Evolutionary conservation across 2,329 filamentous ascomycete species (phyloP), one percentile per base, ranked within the genome.

Genomic region (Penicillium sclerotiorum): DNA sequence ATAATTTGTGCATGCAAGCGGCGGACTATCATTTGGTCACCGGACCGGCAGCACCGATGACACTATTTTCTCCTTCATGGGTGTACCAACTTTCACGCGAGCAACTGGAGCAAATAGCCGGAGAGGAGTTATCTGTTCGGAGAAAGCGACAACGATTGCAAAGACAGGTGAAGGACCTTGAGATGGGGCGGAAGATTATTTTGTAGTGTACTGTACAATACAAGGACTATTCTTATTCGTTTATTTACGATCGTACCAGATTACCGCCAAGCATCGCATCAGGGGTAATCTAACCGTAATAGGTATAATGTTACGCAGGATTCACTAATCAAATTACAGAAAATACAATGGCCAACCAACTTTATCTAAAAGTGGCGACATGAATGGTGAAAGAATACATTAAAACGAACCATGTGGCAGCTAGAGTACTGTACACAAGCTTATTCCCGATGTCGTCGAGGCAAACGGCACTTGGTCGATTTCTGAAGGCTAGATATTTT

Each of bases 1-100:
- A 89, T 56, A 78, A 74, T 3, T 65, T 90, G 1, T 83, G 76
- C 59, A 77, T 79, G 52, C 85, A 88, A 54, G 81, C 77, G 0
- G 70, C 81, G 1, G 77, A 80, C 36, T 68, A 83, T 58, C 74
- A 75, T 50, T 72, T 89, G 0, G 66, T 87, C 0, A 0, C 27
- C 9, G 27, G 40, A 20, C 12, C 17, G 2, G 55, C 73, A 0
- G 79, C 79, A 5, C 84, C 84, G 0, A 67, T 86, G 2, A 72
- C 67, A 8, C 66, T 82, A 0, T 77, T 89, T 36, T 78, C 73
- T 0, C 73, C 81, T 0, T 63, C 73, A 0, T 79, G 80, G 33
- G 74, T 87, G 0, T 66, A 77, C 15, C 53, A 60, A 0, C 67
- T 88, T 45, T 72, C 69, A 0, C 57, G 71, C 0, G 72, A 76